Percentiles rank a stretch among this genome's conserved stretches.
phyloP scores from a whole-genome alignment of 176 grass and related monocot genomes.

The Bolboschoenus planiculmis region DNA sequence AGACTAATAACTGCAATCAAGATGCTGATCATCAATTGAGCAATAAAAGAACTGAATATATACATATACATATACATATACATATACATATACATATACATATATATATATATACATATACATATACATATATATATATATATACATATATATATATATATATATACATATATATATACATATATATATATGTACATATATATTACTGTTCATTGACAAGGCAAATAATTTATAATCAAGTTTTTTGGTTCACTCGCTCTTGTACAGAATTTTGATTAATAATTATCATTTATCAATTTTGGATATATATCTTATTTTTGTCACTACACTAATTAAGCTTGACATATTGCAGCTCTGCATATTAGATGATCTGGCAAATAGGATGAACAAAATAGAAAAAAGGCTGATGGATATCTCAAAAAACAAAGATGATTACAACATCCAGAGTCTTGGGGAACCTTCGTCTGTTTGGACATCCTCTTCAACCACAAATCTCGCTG shows the following conservation, averaged over 20 bases:
- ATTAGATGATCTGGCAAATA: background rate
- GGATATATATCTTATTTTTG: background rate
- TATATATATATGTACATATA: background rate
- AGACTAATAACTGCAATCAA: too few relatives aligned
- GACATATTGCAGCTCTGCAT: slow-evolving; percentile 18
- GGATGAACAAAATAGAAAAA: slow-evolving; percentile 32
- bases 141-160: background rate
- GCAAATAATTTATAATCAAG: background rate
- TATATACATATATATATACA: background rate
- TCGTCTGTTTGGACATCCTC: slow-evolving; percentile 1
- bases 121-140: background rate
- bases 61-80: background rate
- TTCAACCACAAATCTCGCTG: background rate
- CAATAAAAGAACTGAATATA: background rate
- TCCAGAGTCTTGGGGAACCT: background rate
- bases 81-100: background rate
- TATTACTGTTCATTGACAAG: background rate
- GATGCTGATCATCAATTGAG: too few relatives aligned
- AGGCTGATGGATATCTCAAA: slow-evolving; percentile 32
- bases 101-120: too few relatives aligned
- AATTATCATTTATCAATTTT: background rate
- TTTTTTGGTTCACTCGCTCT: background rate
- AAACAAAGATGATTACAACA: slow-evolving; percentile 33
- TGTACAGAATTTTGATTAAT: background rate
- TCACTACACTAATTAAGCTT: background rate